Base-by-base conservation (phyloP, 2,329 filamentous ascomycete genomes). In the Laburnicola sp. region DNA sequence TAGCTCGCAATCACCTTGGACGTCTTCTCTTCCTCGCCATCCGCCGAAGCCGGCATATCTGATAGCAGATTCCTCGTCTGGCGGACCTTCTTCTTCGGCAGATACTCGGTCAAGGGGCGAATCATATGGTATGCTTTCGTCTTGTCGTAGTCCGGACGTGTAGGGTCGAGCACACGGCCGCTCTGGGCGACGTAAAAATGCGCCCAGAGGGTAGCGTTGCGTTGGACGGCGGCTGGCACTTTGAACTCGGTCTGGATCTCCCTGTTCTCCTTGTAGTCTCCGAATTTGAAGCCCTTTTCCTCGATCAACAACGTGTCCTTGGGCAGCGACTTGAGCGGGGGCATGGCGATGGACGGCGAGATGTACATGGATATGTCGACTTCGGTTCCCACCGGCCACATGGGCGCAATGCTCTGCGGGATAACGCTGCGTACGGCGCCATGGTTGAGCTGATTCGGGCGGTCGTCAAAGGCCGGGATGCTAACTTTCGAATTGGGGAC, bases 141-240 rank as follows among this genome's bases (percentile, higher is more conserved):
- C 0, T 85, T 76, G 69, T 95, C 88, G 71, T 90, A 99, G 51
- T 80, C 80, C 0, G 84, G 78, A 49, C 84, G 81, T 7, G 81
- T 81, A 2, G 93, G 93, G 65, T 97, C 93, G 28, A 96, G 77
- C 49, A 83, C 80, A 52, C 84, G 83, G 46, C 92, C 93, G 7
- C 85, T 77, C 58, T 96, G 83, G 8, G 85, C 90, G 54, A 97
- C 78, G 65, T 91, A 96, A 74, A 97, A 95, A 73, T 99, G 94
- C 2, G 89, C 93, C 86, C 90, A 97, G 7, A 99, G 82, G 1
- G 93, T 97, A 30, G 90, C 91, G 70, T 97, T 97, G 60, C 91
- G 82, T 78, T 97, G 92, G 0, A 96, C 91, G 36, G 84, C 80
- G 55, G 80, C 79, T 2, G 94, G 93, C 3, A 97, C 85, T 2